Percentiles rank a stretch among this genome's conserved stretches.
phyloP scores from a whole-genome alignment of 805 yeast genomes.

The Ogataea nonfermentans region DNA sequence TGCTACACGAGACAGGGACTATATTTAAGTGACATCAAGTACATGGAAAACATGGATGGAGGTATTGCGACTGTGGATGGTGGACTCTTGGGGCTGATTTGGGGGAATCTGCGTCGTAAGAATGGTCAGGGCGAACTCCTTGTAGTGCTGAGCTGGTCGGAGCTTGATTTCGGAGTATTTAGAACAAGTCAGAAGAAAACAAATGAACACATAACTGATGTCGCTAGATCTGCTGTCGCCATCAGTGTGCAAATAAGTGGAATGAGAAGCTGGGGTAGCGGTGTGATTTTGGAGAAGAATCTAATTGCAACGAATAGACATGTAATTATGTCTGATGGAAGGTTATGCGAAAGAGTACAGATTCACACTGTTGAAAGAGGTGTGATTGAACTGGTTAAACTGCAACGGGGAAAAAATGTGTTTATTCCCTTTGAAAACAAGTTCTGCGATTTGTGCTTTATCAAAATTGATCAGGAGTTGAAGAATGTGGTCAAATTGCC shows the following conservation, averaged over 20 bases:
- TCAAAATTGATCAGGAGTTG: conserved; percentile 23
- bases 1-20: conserved; percentile 17
- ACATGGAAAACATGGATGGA: conserved; percentile 47
- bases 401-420: conserved; percentile 17
- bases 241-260: conserved; percentile 14
- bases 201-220: neutral
- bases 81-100: conserved; percentile 35
- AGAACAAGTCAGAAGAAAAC: neutral
- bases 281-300: conserved; percentile 33
- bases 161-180: neutral
- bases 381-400: conserved; percentile 6
- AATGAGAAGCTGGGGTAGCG: conserved; percentile 42
- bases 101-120: conserved; percentile 37
- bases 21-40: conserved; percentile 39
- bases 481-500: neutral
- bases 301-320: conserved; percentile 43
- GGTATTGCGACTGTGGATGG: conserved; percentile 26
- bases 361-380: conserved; percentile 8
- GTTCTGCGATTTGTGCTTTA: conserved; percentile 39
- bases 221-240: conserved; percentile 17
- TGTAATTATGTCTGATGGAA: conserved; percentile 28
- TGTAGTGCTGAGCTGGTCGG: conserved; percentile 23
- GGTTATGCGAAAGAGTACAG: conserved; percentile 17
- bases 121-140: conserved; percentile 48
- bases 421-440: conserved; percentile 32